Base-by-base conservation (phyloP, 2,329 filamentous ascomycete genomes). In the Monosporascus sp. region DNA sequence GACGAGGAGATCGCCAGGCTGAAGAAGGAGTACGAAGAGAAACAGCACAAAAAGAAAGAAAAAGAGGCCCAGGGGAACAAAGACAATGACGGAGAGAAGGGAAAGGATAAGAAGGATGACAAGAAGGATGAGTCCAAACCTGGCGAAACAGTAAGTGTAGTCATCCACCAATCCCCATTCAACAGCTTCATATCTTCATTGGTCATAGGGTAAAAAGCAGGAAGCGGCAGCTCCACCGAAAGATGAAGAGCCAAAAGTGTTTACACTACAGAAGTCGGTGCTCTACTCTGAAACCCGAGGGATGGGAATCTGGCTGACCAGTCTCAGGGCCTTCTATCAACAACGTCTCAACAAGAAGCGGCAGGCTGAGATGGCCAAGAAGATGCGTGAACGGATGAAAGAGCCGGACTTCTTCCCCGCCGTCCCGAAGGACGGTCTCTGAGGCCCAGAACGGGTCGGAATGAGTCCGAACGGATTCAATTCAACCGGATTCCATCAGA, bases 341-440 rank as follows among this genome's bases (percentile, higher is more conserved):
- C 89, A 91, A 74, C 85, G 94, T 17, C 68, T 96, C 49, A 85
- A 90, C 67, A 88, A 87, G 66, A 86, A 91, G 65, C 81, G 86
- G 44, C 88, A 89, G 68, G 81, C 82, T n/a, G 89, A 94, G 65
- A 77, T 86, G 51, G 88, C 90, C 11, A 95, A 86, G 70, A 79
- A 88, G 50, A 94, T 93, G 65, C 83, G 86, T 44, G 90, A 97
- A 68, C 83, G 90, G 45, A 70, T 96, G 55, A 86, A 83, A 57
- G 87, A 91, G 65, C 89, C 90, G 1, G 82, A 79, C 25, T 82
- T 88, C 54, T 97, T 97, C 65, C 94, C 94, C 1, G 88, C 89
- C 43, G 90, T 94, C 1, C 93, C 93, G 2, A 88, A 82, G 52
- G 58, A 58, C 48, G 50, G 62, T 20, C 63, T 65, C 45, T 67